A percentile compares a stretch with the other conserved stretches of the same genome.
These are phyloP conservation scores for Lithohypha guttulata DNA, from an alignment of 2,329 filamentous ascomycete genomes.

Conservation along the genomic window DNA sequence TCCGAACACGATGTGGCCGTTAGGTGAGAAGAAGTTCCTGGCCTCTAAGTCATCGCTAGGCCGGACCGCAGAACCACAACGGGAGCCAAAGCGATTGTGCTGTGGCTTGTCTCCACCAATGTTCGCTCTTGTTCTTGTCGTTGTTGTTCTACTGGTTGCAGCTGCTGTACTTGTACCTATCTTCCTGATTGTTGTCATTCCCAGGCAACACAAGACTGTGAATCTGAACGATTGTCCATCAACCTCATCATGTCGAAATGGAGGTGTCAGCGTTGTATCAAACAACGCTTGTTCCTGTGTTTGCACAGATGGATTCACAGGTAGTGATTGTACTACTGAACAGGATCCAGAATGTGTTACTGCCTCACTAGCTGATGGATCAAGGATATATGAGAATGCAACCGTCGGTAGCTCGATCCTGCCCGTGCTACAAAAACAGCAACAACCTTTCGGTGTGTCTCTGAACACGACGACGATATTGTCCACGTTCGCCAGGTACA, in stretches of 20 bases:
- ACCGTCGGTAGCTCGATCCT: conserved; percentile 74
- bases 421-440: conserved; percentile 55
- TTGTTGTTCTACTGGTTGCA: conserved; percentile 61
- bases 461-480: conserved; percentile 61
- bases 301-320: conserved; percentile 79
- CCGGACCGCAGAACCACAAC: conserved; percentile 20
- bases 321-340: conserved; percentile 44
- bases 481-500: conserved; percentile 61
- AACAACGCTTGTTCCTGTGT: conserved; percentile 68
- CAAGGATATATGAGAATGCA: conserved; percentile 45
- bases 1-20: conserved; percentile 29
- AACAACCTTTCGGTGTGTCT: conserved; percentile 62
- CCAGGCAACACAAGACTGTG: conserved; percentile 33
- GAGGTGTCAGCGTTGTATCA: conserved; percentile 63
- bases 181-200: conserved; percentile 50
- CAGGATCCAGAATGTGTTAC: conserved; percentile 46
- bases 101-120: conserved; percentile 77
- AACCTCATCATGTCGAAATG: conserved; percentile 61
- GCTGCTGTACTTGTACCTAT: conserved; percentile 74
- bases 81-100: conserved; percentile 42
- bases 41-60: conserved; percentile 24
- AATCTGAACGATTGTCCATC: conserved; percentile 43
- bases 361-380: conserved; percentile 32
- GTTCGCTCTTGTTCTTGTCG: conserved; percentile 55
- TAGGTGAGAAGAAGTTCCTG: conserved; percentile 20